Percentiles rank a stretch among this genome's conserved stretches.
Conservation (phyloP, 306 rosid species). For the Lotus japonicus region DNA sequence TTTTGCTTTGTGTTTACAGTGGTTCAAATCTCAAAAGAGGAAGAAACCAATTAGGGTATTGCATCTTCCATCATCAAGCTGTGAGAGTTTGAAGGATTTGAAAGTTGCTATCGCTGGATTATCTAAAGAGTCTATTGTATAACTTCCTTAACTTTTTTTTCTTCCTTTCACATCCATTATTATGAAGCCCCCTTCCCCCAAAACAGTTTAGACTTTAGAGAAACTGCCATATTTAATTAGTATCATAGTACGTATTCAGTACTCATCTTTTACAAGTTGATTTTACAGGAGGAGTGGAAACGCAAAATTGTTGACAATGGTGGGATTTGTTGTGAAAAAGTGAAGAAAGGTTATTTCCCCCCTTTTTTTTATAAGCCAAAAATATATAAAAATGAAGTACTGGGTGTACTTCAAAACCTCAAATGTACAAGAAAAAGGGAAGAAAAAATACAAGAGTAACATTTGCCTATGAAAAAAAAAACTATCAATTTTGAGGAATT, state of each 20-base stretch:
- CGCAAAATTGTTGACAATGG: slow-evolving; percentile 52
- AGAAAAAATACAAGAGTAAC: too few relatives aligned
- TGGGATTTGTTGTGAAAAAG: slow-evolving; percentile 68
- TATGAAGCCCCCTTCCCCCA: not conserved
- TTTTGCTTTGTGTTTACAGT: slow-evolving; percentile 47
- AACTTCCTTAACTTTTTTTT: slow-evolving; percentile 26
- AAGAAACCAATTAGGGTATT: slow-evolving; percentile 60
- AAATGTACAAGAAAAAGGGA: too few relatives aligned
- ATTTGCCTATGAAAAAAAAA: too few relatives aligned
- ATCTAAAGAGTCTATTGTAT: slow-evolving; percentile 53
- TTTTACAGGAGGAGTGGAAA: slow-evolving; percentile 74
- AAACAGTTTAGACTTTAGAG: slow-evolving; percentile 2
- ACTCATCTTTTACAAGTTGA: slow-evolving; percentile 17
- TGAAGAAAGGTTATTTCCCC: slow-evolving; percentile 93
- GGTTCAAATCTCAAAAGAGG: slow-evolving; percentile 88
- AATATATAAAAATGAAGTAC: too few relatives aligned
- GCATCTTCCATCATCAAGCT: slow-evolving; percentile 41
- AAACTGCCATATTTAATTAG: slow-evolving; percentile 10
- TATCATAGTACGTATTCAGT: slow-evolving; percentile 16
- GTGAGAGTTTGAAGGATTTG: slow-evolving; percentile 60
- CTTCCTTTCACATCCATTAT: not conserved
- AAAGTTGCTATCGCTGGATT: slow-evolving; percentile 67
- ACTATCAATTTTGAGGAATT: too few relatives aligned
- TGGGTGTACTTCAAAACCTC: too few relatives aligned
- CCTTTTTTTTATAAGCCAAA: too few relatives aligned